phyloP scores from a whole-genome alignment of 768 basidiomycete species.

The Phaeotremella fagi region DNA sequence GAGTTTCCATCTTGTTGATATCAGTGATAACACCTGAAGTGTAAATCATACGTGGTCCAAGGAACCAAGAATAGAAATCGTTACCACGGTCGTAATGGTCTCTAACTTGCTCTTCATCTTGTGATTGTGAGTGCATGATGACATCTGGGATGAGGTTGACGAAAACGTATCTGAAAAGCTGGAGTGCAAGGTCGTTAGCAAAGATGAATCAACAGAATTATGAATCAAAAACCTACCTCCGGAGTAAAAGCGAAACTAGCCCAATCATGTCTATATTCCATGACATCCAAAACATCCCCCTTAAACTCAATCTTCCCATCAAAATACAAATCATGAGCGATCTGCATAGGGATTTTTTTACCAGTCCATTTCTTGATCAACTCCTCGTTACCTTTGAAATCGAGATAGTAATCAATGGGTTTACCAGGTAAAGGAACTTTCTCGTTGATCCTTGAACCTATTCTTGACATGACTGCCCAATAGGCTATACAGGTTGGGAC shows the following conservation, averaged over 20 bases:
- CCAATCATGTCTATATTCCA: conserved; percentile 96
- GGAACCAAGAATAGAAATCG: conserved; percentile 85
- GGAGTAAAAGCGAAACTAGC: conserved; percentile 83
- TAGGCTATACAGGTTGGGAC: conserved; percentile 75
- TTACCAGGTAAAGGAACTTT: conserved; percentile 79
- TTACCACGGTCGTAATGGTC: conserved; percentile 96
- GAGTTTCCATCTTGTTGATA: conserved; percentile 66
- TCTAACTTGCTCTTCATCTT: conserved; percentile 93
- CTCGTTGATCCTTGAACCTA: conserved; percentile 70
- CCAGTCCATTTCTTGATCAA: conserved; percentile 61
- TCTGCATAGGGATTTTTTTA: conserved; percentile 95
- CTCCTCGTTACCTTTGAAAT: conserved; percentile 75
- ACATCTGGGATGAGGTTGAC: conserved; percentile 86
- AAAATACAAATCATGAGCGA: conserved; percentile 96
- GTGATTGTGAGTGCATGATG: conserved; percentile 77
- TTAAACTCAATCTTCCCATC: conserved; percentile 95
- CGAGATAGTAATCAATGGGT: conserved; percentile 83
- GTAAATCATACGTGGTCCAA: conserved; percentile 63
- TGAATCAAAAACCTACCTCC: conserved; percentile 54
- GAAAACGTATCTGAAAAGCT: conserved; percentile 88
- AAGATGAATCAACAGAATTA: no score
- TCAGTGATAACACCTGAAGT: conserved; percentile 84
- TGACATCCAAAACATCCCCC: conserved; percentile 88
- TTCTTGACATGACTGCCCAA: conserved; percentile 81
- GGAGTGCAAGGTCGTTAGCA: no score